A percentile compares a stretch with the other conserved stretches of the same genome.
Conservation (phyloP, 75 land plant genomes). For the Cryptomeria japonica region DNA sequence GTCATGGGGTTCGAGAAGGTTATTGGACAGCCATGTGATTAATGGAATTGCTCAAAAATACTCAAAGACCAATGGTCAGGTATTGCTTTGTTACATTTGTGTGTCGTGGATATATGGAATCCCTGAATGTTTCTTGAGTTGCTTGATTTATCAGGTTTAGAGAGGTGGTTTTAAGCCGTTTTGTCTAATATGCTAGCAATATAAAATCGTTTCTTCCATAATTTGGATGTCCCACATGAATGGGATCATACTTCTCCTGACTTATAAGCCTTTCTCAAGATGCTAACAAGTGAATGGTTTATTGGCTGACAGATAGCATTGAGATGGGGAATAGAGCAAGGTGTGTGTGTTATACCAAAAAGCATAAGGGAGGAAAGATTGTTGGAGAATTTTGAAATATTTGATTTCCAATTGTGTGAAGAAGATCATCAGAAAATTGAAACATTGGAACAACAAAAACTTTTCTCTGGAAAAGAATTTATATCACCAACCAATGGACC, state of each 20-base stretch:
- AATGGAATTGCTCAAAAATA: constrained; percentile 38
- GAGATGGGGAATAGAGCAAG: constrained; percentile 6
- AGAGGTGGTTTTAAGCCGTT: background rate
- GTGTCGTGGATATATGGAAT: background rate
- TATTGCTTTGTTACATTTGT: background rate
- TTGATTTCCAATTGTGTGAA: background rate
- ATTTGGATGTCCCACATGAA: background rate
- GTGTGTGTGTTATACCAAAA: background rate
- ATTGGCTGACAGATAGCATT: background rate
- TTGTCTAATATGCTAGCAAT: background rate
- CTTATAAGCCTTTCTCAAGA: background rate
- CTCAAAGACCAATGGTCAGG: constrained; percentile 48
- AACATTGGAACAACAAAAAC: constrained; percentile 2
- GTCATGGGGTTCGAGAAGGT: constrained; percentile 24
- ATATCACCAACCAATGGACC: background rate
- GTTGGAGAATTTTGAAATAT: constrained; percentile 1
- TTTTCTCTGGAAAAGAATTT: background rate
- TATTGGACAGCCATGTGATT: constrained; percentile 28
- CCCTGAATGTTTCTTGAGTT: background rate
- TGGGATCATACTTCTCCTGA: background rate
- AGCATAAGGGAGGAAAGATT: background rate
- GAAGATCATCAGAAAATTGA: background rate
- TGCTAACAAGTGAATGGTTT: background rate
- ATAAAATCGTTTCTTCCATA: background rate
- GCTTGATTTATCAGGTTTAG: background rate